Conservation (phyloP, 345 rosid genomes). For the Cardamine chenopodiifolia region DNA sequence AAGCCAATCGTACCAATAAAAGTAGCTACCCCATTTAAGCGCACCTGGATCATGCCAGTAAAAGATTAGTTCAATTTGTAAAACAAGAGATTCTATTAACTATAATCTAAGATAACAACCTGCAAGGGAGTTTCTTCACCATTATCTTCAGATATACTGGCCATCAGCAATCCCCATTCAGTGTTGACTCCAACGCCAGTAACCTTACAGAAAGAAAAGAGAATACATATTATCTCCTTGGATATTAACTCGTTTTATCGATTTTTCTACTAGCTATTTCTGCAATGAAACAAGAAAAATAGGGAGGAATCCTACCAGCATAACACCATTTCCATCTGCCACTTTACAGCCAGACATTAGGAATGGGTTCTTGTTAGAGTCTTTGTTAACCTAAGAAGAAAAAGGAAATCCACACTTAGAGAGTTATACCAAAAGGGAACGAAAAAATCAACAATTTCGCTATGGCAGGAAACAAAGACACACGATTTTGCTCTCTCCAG, state of each 20-base stretch:
- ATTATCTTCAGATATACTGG: constrained; percentile 93
- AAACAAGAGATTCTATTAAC: background rate
- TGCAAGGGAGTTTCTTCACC: constrained; percentile 99
- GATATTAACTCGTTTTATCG: background rate
- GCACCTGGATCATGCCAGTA: constrained; percentile 56
- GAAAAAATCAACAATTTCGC: background rate
- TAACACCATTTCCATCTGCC: constrained; percentile 91
- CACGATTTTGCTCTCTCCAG: constrained; percentile 99
- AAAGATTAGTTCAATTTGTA: constrained; percentile 22
- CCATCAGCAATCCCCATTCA: constrained; percentile 99
- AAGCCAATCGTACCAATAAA: constrained; percentile 93
- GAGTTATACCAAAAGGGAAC: background rate
- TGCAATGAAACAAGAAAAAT: background rate
- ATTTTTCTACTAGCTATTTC: constrained; percentile 6
- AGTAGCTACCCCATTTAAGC: constrained; percentile 97
- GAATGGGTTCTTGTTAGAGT: constrained; percentile 74
- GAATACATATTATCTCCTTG: background rate
- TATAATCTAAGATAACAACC: constrained; percentile 48
- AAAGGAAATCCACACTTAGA: background rate
- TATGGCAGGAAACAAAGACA: constrained; percentile 16
- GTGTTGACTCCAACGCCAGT: constrained; percentile 94
- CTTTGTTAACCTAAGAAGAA: constrained; percentile 74
- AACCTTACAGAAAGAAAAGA: constrained; percentile 55
- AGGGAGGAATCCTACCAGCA: constrained; percentile 63
- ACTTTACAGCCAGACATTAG: constrained; percentile 99